These are phyloP conservation scores for Trichopus zeylanicus DNA, from an alignment of 116 monocot species.

Conservation along the genomic window DNA sequence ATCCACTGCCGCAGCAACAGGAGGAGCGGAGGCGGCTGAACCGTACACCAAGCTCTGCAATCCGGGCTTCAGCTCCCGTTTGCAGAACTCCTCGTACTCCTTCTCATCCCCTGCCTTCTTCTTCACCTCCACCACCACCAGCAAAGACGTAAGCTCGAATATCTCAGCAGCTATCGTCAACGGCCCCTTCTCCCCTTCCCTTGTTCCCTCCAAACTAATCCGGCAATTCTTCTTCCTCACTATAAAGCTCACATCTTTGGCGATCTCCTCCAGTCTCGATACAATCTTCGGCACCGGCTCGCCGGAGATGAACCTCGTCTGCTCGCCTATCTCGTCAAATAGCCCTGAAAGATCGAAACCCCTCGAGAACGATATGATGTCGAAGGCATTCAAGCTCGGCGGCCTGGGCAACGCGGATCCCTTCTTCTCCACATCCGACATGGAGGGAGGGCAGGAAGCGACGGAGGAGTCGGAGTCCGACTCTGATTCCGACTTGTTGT, in stretches of 20 bases:
- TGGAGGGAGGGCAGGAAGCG: too few relatives aligned
- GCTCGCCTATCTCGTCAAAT: neutral
- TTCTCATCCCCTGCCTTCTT: too few relatives aligned
- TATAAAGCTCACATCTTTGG: constrained; percentile 18
- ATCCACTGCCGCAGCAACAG: too few relatives aligned
- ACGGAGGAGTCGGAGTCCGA: too few relatives aligned
- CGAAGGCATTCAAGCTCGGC: constrained; percentile 35
- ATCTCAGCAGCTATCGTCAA: constrained; percentile 36
- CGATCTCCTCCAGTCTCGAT: neutral
- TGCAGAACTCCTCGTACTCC: too few relatives aligned
- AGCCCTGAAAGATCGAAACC: too few relatives aligned
- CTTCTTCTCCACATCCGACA: neutral
- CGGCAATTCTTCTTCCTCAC: constrained; percentile 33
- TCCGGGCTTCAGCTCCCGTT: too few relatives aligned
- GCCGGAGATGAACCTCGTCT: neutral
- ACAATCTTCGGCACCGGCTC: neutral
- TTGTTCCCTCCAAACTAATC: constrained; percentile 34
- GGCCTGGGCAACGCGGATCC: constrained; percentile 11
- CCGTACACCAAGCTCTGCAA: too few relatives aligned
- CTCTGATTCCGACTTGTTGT: neutral
- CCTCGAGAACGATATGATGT: constrained; percentile 35
- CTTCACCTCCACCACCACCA: neutral
- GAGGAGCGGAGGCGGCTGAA: too few relatives aligned
- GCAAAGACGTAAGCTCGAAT: constrained; percentile 36
- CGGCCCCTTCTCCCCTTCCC: constrained; percentile 31